Conservation (phyloP, 73 alveolate species). For the Loxodes magnus region DNA sequence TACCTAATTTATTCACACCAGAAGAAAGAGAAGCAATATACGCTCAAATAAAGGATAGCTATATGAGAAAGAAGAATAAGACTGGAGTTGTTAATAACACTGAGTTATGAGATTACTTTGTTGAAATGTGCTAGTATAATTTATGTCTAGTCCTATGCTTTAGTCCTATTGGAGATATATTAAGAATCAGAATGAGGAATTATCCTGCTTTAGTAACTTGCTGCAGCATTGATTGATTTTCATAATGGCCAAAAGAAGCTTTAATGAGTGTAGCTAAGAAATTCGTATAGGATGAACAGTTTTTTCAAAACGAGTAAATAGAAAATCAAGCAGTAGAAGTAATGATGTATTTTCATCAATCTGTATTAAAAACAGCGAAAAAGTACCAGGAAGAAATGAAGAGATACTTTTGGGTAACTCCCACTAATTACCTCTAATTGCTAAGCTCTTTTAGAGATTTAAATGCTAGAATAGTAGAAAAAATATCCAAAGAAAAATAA, state of each 20-base stretch:
- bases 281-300: conserved; percentile 69
- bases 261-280: conserved; percentile 85
- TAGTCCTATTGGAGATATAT: conserved; percentile 96
- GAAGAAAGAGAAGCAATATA: conserved; percentile 84
- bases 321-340: no score
- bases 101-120: conserved; percentile 65
- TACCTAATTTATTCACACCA: conserved; percentile 81
- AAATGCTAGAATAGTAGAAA: conserved; percentile 18
- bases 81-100: conserved; percentile 60
- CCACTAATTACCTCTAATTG: conserved; percentile 41
- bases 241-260: conserved; percentile 98
- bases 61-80: conserved; percentile 46
- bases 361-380: conserved; percentile 11
- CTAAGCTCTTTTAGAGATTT: conserved; percentile 44
- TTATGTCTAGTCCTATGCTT: conserved; percentile 90
- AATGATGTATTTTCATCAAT: no score
- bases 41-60: conserved; percentile 37
- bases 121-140: conserved; percentile 20
- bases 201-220: conserved; percentile 97
- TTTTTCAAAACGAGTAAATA: no score
- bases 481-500: conserved; percentile 53
- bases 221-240: conserved; percentile 92
- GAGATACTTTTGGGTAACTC: conserved; percentile 34
- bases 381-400: conserved; percentile 14
- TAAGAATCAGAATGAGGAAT: conserved; percentile 90